A percentile compares a stretch with the other conserved stretches of the same genome.
Evolutionary conservation across 2,329 filamentous ascomycete species (phyloP).

Genomic region (Pestalotiopsis sp.): DNA sequence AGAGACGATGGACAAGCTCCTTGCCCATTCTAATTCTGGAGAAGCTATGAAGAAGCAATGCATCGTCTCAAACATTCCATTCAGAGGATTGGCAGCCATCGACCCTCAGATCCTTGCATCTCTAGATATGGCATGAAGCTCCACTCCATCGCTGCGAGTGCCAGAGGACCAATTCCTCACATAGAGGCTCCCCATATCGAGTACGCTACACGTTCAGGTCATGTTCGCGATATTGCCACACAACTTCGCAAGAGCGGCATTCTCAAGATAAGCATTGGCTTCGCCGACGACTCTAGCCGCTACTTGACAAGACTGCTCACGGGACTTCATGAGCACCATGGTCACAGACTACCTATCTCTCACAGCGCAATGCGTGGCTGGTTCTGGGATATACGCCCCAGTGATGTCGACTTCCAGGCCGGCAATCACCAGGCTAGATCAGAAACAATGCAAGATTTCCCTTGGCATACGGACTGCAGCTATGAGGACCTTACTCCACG

Average conservation of each 20-base stretch:
- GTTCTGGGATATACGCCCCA: constrained; percentile 47
- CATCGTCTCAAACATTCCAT: too few relatives aligned
- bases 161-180: too few relatives aligned
- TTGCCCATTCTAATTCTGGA: too few relatives aligned
- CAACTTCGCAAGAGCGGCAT: constrained; percentile 27
- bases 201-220: too few relatives aligned
- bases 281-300: constrained; percentile 33
- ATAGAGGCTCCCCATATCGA: too few relatives aligned
- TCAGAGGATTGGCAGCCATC: too few relatives aligned
- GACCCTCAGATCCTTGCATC: too few relatives aligned
- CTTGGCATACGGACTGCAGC: constrained; percentile 49
- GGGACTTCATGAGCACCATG: constrained; percentile 35
- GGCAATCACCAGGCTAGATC: constrained; percentile 38
- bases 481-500: constrained; percentile 40
- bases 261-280: constrained; percentile 38
- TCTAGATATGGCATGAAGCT: too few relatives aligned
- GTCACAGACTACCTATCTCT: constrained; percentile 40
- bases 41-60: too few relatives aligned
- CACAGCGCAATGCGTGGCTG: constrained; percentile 44
- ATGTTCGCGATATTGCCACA: too few relatives aligned
- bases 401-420: constrained; percentile 29
- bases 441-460: constrained; percentile 45
- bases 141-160: too few relatives aligned
- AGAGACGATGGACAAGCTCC: too few relatives aligned
- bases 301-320: constrained; percentile 38